Conservation (phyloP, 129 eudicot genomes). For the Flaveria robusta region DNA sequence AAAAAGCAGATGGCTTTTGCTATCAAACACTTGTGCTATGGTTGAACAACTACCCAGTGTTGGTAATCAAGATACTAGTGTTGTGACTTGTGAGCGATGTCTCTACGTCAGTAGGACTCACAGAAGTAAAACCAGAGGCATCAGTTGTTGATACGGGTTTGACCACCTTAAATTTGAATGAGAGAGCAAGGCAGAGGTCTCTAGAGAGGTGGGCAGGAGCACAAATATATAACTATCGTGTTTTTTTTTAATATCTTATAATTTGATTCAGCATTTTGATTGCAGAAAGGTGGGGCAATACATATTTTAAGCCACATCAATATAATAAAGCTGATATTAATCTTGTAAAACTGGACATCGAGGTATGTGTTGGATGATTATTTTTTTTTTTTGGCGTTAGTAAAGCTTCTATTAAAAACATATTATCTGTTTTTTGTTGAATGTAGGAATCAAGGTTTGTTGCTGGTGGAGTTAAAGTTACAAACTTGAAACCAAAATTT, state of each 20-base stretch:
- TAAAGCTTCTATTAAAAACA: not conserved
- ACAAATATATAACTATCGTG: not conserved
- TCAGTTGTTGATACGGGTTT: conserved; percentile 39
- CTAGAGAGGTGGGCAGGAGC: conserved; percentile 46
- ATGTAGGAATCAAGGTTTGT: conserved; percentile 3
- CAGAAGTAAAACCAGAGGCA: conserved; percentile 48
- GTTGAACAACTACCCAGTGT: conserved; percentile 26
- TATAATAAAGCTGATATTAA: conserved; percentile 11
- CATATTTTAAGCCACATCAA: not conserved
- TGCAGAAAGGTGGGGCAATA: conserved; percentile 29
- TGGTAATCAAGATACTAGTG: conserved; percentile 34
- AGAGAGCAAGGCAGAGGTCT: conserved; percentile 63
- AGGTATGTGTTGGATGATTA: conserved; percentile 11
- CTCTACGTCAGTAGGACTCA: conserved; percentile 29
- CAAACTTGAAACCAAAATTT: conserved; percentile 1
- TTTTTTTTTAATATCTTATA: not conserved
- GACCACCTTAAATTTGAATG: conserved; percentile 52
- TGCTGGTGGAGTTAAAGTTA: conserved; percentile 16
- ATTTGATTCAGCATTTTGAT: not conserved
- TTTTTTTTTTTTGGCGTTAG: not conserved
- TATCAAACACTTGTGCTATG: conserved; percentile 23
- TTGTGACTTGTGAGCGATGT: not conserved
- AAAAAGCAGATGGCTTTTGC: conserved; percentile 39
- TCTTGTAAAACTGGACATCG: conserved; percentile 16
- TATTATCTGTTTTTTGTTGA: not conserved